Evolutionary conservation across 345 rosid species (phyloP), one percentile per base, ranked within the genome.

Genomic region (Salix exigua): DNA sequence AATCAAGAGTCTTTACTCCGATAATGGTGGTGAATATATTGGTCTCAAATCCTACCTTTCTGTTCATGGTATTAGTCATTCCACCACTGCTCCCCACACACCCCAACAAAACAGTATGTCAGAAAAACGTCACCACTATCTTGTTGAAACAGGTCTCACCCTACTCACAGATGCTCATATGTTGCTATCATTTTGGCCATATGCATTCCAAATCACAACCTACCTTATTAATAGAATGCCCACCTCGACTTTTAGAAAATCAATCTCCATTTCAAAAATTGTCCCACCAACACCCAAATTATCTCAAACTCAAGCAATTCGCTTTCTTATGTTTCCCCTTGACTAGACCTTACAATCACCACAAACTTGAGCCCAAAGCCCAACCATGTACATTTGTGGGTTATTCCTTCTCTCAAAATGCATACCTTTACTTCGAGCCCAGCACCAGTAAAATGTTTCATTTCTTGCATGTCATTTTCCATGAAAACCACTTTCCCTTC

Each of bases 381-480:
- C 5, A 4, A 50, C 7, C 55, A 6, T 50, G 8, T 19, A 50
- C 2, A 50, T 50, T 50, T 14, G 0, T 50, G 8, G 21, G n/a
- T 17, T 50, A 50, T 1, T 16, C 0, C 0, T 2, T 17, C 0
- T 17, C n/a, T 6, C n/a, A 50, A 17, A 18, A 50, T 50, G 55
- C 8, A 14, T 48, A 48, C 5, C 6, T 48, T 0, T 48, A 1
- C 5, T 4, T 48, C 5, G 21, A 48, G 21, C 21, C 2, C 0
- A 14, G 0, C 1, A 17, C 21, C 7, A 5, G 0, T 4, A 48
- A 48, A 1, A 0, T 48, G 0, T 14, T 48, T 4, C 18, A 0
- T 1, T 48, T 1, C 0, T 6, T 0, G 5, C 21, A 48, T 48
- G 21, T 48, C 53, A 48, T 48, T 5, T 48, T 48, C 19, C 53